A percentile compares a stretch with the other conserved stretches of the same genome.
phyloP scores from a whole-genome alignment of 2,329 filamentous ascomycete genomes.

The Byssoonygena ceratinophila region DNA sequence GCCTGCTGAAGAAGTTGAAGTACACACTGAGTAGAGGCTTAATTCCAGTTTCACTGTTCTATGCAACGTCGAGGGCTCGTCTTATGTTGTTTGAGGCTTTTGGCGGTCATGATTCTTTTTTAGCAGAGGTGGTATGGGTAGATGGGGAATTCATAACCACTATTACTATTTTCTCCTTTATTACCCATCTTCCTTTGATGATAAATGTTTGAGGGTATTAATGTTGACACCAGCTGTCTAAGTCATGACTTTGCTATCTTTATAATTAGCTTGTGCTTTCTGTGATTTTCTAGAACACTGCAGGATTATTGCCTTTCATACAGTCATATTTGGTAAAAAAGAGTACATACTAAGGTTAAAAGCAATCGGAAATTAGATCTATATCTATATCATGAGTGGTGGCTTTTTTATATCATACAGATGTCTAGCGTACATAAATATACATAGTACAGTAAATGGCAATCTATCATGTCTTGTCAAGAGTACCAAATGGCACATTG shows the following conservation, averaged over 20 bases:
- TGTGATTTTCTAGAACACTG: neutral
- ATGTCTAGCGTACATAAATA: neutral
- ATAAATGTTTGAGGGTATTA: neutral
- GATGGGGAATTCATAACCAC: neutral
- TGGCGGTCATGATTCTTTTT: neutral
- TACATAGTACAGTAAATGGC: neutral
- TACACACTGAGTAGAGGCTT: constrained; percentile 38
- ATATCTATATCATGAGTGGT: neutral
- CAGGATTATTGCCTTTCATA: neutral
- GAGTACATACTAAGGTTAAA: neutral
- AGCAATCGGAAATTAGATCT: neutral
- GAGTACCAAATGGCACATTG: neutral
- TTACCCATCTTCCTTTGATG: neutral
- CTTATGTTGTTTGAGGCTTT: constrained; percentile 59
- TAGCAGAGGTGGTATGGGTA: neutral
- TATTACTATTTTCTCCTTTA: neutral
- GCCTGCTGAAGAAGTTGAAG: constrained; percentile 57
- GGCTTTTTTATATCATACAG: neutral
- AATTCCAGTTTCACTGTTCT: constrained; percentile 37
- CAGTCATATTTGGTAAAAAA: neutral
- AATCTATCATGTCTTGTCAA: constrained; percentile 1
- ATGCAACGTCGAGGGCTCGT: neutral
- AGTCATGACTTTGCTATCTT: neutral
- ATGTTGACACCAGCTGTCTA: neutral
- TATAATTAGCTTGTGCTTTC: neutral